phyloP scores from a whole-genome alignment of 768 basidiomycete species.

The Lactarius akahatsu region DNA sequence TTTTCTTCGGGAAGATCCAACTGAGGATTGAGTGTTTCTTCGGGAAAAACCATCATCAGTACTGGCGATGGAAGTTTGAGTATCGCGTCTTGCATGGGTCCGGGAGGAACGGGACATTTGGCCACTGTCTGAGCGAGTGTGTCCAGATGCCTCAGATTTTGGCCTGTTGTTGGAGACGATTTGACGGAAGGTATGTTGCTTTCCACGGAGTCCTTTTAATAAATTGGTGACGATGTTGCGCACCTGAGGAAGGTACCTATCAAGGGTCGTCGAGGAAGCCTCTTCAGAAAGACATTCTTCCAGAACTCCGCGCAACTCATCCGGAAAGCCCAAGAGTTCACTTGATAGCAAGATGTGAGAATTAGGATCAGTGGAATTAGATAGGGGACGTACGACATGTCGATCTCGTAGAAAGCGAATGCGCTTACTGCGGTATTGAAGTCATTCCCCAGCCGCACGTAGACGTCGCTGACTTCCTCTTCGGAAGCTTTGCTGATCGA shows the following conservation, averaged over 20 bases:
- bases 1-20: slow-evolving; percentile 30
- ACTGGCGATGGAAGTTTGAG: slow-evolving; percentile 37
- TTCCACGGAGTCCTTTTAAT: slow-evolving; percentile 88
- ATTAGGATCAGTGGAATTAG: slow-evolving; percentile 15
- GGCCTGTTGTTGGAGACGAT: slow-evolving; percentile 63
- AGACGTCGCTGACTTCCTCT: slow-evolving; percentile 89
- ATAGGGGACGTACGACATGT: slow-evolving; percentile 66
- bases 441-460: slow-evolving; percentile 94
- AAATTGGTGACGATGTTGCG: slow-evolving; percentile 90
- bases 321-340: slow-evolving; percentile 83
- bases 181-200: slow-evolving; percentile 85
- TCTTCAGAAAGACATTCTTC: slow-evolving; percentile 93
- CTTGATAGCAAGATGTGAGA: slow-evolving; percentile 41
- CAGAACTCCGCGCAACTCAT: slow-evolving; percentile 83
- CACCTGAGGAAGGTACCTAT: slow-evolving; percentile 86
- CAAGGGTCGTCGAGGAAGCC: slow-evolving; percentile 79
- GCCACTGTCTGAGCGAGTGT: slow-evolving; percentile 49
- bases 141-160: slow-evolving; percentile 44
- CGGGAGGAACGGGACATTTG: slow-evolving; percentile 53
- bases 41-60: slow-evolving; percentile 35
- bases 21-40: slow-evolving; percentile 12
- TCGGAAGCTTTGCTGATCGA: slow-evolving; percentile 71
- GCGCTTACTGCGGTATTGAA: slow-evolving; percentile 93
- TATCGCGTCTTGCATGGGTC: slow-evolving; percentile 38
- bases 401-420: slow-evolving; percentile 80